Evolutionary conservation across 1,139 yeast species (phyloP), one percentile per base, ranked within the genome.

Genomic region (Yamadazyma trypodendri): DNA sequence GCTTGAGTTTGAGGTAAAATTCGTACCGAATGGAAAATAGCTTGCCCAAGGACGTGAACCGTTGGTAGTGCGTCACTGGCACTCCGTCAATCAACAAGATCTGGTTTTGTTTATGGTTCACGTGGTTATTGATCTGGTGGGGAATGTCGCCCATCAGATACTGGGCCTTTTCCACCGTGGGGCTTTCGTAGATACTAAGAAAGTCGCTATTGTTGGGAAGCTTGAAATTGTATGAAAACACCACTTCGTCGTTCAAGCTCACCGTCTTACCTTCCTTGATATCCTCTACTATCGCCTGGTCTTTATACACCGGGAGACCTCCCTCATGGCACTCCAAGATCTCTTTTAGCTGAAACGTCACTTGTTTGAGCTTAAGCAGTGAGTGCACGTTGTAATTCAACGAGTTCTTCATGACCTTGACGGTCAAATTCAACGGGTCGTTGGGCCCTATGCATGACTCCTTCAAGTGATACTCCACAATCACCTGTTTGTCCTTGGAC

Each of bases 11-110:
- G 16, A 80, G 45, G 1, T 67, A 58, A 5, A 77, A 50, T 44
- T 77, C 81, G 52, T 79, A 81, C 16, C 77, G 58, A 4, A 80
- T 56, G 13, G 79, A 68, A 47, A 71, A 81, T 20, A 78, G 62
- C 34, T 64, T 65, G 0, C 87, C 85, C 21, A 63, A 44, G 2
- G 72, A 58, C 1, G 85, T 73, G 45, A 71, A 72, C 6, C 72
- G 70, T 42, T 70, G 75, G 20, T 60, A 61, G 45, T 72, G 75
- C 0, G 76, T 66, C 10, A 69, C 41, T 0, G 77, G 75, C 1
- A 72, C 55, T 2, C 75, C 77, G 29, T 65, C 72, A 9, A 58
- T 63, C 13, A 65, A 42, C 34, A 41, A 36, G 6, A 47, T 31
- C 23, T 41, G 44, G 28, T 30, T 37, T 34, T 36, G 54, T 28